phyloP scores from a whole-genome alignment of 768 basidiomycete genomes.

The Psilocybe tampanensis region DNA sequence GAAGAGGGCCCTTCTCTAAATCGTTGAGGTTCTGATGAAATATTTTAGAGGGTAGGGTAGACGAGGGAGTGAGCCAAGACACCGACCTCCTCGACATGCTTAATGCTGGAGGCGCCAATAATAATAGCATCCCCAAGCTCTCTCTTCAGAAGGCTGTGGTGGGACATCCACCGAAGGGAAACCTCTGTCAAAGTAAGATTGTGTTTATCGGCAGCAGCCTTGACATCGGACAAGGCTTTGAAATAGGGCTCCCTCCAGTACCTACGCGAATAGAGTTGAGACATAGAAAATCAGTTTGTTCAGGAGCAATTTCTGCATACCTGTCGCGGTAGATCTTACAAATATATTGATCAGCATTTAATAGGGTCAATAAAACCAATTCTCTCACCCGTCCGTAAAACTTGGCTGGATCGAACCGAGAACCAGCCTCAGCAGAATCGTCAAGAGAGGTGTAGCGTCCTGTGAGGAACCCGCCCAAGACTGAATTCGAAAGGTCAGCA shows the following conservation, averaged over 20 bases:
- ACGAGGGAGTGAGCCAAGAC: not conserved
- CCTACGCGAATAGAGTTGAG: conserved; percentile 21
- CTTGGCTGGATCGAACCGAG: too few species aligned
- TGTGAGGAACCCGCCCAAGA: too few species aligned
- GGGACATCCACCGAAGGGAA: conserved; percentile 61
- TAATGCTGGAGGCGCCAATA: conserved; percentile 62
- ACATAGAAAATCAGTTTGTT: not conserved
- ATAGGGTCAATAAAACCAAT: too few species aligned
- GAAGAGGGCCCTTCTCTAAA: conserved; percentile 60
- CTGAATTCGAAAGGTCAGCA: too few species aligned
- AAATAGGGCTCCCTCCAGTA: conserved; percentile 62
- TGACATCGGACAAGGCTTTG: conserved; percentile 46
- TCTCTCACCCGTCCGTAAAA: too few species aligned
- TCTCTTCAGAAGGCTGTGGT: conserved; percentile 52
- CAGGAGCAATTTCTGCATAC: not conserved
- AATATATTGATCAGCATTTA: too few species aligned
- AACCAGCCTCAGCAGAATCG: too few species aligned
- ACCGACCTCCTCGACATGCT: conserved; percentile 54
- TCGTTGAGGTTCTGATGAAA: conserved; percentile 47
- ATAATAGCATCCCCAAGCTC: conserved; percentile 54
- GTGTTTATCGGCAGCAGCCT: conserved; percentile 46
- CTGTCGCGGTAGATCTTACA: too few species aligned
- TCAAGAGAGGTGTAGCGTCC: too few species aligned
- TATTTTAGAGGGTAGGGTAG: not conserved
- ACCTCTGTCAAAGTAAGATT: conserved; percentile 52